A percentile compares a stretch with the other conserved stretches of the same genome.
Conservation (phyloP, 2,329 filamentous ascomycete genomes). For the Ambrosiella cleistominuta region DNA sequence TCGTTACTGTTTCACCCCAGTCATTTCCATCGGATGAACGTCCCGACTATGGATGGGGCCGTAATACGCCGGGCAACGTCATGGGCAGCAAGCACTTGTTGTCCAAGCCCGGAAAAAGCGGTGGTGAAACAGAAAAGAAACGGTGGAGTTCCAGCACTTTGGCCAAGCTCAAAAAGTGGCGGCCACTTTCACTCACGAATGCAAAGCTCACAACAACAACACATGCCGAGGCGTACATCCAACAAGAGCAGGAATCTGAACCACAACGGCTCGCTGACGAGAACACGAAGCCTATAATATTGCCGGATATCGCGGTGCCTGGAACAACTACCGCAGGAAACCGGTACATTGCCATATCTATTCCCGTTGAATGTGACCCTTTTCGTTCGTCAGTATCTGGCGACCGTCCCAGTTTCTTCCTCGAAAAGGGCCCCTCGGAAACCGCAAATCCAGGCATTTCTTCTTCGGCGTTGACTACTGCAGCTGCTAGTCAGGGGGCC, state of each 20-base stretch:
- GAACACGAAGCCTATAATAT: slow-evolving; percentile 19
- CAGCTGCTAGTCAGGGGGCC: not conserved
- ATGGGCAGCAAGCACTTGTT: not conserved
- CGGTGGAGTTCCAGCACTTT: slow-evolving; percentile 11
- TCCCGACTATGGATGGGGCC: slow-evolving; percentile 12
- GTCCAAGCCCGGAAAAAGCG: not conserved
- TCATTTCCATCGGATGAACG: slow-evolving; percentile 8
- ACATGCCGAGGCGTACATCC: slow-evolving; percentile 10
- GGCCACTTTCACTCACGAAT: slow-evolving; percentile 5
- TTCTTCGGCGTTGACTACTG: not conserved
- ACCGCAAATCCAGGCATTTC: not conserved
- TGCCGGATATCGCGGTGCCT: slow-evolving; percentile 39
- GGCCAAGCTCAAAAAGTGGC: slow-evolving; percentile 7
- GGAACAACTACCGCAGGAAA: slow-evolving; percentile 35
- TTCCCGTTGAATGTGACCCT: slow-evolving; percentile 34
- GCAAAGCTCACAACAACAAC: slow-evolving; percentile 2
- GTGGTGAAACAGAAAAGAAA: slow-evolving; percentile 7
- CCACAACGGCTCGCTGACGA: slow-evolving; percentile 16
- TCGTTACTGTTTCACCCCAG: slow-evolving; percentile 7
- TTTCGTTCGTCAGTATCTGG: slow-evolving; percentile 18
- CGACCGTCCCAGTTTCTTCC: not conserved
- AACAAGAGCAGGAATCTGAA: slow-evolving; percentile 10
- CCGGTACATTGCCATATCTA: slow-evolving; percentile 43
- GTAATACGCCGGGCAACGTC: not conserved
- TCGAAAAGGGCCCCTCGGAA: not conserved